Base-by-base conservation (phyloP, 805 yeast species). In the Pichia ethanolica region DNA sequence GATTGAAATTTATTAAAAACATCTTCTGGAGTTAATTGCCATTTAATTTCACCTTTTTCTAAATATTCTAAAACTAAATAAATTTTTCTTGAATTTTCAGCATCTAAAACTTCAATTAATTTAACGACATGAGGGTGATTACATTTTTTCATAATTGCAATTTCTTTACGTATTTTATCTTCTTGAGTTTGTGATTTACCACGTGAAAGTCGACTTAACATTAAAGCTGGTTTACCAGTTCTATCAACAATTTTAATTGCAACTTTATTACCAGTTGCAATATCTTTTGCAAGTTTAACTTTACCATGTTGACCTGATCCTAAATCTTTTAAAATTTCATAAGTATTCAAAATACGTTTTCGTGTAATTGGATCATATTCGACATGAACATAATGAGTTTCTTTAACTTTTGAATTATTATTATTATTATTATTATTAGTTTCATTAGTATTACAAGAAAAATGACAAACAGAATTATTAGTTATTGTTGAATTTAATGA, bases 241-340 rank as follows among this genome's bases (percentile, higher is more conserved):
- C 97, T 75, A 67, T 88, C 90, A 41, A 93, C 89, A 46, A 93
- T 87, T 64, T 93, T 93, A 49, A 93, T 89, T 4, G 99, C 99
- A n/a, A 89, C 96, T 34, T 79, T 70, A 55, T 77, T 81, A 42
- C 76, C 72, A 6, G 75, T 66, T n/a, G 77, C 72, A 48, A 83
- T 66, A 62, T 90, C 91, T 52, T 78, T 78, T 0, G 95, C 99
- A 20, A 93, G 73, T 64, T 93, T 93, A 40, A 93, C 99, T 65
- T 89, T 91, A n/a, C 99, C 98, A 67, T 91, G 98, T 65, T 90
- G 96, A n/a, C 99, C 99, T 35, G 86, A 75, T 10, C 99, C 99
- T 32, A 93, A 73, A 68, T 90, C 97, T 28, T 77, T 74, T 33
- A 89, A 68, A 36, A 93, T 86, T 66, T 93, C 99, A 63, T 90